Conservation (phyloP, 1,284 basidiomycete species). For the Ganoderma boninense region DNA sequence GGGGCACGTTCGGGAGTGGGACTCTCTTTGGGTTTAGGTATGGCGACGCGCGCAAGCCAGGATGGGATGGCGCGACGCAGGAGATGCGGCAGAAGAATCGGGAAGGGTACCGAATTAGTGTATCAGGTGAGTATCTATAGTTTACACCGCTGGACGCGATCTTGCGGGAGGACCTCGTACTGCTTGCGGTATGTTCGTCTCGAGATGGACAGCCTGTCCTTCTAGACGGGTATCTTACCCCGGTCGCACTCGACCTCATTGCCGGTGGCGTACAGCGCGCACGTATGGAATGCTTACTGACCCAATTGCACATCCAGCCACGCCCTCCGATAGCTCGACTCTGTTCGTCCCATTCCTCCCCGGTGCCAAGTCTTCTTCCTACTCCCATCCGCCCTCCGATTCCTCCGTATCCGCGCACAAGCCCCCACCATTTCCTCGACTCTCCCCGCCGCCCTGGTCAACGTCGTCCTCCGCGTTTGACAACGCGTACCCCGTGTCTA, state of each 20-base stretch:
- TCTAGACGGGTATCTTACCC: too few species aligned
- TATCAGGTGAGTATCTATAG: background rate
- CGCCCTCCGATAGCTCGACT: background rate
- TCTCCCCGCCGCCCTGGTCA: background rate
- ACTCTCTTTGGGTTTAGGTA: background rate
- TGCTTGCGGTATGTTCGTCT: too few species aligned
- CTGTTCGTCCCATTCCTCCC: background rate
- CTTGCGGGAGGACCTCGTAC: background rate
- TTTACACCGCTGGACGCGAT: background rate
- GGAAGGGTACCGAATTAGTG: background rate
- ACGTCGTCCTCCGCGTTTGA: slow-evolving; percentile 3
- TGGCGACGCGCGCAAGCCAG: background rate
- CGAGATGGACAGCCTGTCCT: too few species aligned
- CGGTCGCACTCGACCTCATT: background rate
- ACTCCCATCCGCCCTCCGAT: background rate
- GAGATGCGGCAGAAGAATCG: background rate
- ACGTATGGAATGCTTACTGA: background rate
- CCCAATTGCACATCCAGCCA: background rate
- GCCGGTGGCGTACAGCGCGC: background rate
- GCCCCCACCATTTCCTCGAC: background rate
- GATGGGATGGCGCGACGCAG: background rate
- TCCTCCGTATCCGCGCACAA: background rate
- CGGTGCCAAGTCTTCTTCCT: background rate
- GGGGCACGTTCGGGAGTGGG: background rate
- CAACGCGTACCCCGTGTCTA: background rate